Evolutionary conservation across 1,284 basidiomycete species (phyloP).

Genomic region (Heterobasidion irregulare): DNA sequence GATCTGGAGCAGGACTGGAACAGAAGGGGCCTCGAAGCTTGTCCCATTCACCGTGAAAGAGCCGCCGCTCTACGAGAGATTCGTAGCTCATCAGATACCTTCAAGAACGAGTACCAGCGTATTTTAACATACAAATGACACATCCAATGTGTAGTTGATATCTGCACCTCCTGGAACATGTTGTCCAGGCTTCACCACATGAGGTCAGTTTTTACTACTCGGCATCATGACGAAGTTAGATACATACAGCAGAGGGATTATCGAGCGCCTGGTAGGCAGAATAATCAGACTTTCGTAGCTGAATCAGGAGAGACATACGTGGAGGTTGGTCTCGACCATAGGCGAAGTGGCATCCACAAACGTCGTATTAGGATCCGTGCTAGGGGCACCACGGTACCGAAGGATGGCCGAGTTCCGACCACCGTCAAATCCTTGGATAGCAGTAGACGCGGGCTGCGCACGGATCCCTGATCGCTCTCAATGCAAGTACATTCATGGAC

Average conservation of each 20-base stretch:
- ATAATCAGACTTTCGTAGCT: background rate
- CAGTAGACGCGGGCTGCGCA: constrained; percentile 5
- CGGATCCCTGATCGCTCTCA: constrained; percentile 13
- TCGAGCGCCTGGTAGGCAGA: background rate
- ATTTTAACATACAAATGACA: constrained; percentile 12
- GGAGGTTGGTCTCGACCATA: constrained; percentile 22
- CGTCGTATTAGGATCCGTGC: constrained; percentile 32
- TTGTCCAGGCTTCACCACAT: constrained; percentile 17
- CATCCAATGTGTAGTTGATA: constrained; percentile 18
- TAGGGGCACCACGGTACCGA: constrained; percentile 37
- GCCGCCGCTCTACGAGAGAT: background rate
- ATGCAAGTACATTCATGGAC: background rate
- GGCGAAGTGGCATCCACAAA: constrained; percentile 13
- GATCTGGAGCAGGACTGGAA: constrained; percentile 14
- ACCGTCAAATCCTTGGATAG: constrained; percentile 15
- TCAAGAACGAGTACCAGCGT: background rate
- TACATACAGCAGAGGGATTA: background rate
- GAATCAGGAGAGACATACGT: constrained; percentile 7
- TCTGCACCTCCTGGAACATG: constrained; percentile 21
- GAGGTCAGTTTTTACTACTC: background rate
- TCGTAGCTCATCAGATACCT: background rate
- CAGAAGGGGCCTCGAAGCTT: constrained; percentile 16
- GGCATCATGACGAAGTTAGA: background rate
- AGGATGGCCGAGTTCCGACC: constrained; percentile 45
- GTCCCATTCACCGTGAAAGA: constrained; percentile 18